Evolutionary conservation across 78 protist species (phyloP), one percentile per base, ranked within the genome.

Genomic region (Dictyostelium capitatum): DNA sequence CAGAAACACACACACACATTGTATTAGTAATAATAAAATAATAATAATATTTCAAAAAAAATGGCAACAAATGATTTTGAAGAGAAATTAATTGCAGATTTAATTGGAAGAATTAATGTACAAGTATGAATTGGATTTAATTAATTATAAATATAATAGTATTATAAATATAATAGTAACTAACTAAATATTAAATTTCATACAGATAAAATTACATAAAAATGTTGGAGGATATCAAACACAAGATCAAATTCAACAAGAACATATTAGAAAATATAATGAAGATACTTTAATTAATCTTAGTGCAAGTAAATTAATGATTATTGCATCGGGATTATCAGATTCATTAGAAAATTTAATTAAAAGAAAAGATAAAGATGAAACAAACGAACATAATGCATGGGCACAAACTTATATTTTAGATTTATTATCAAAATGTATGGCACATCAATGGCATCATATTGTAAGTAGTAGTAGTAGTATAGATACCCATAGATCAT

Each of bases 391-490:
- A 62, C 92, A 87, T 20, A 87, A 87, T 51, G 65, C 81, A 77
- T 87, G 92, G 92, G 92, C 95, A 25, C 85, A 80, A 81, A 20
- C 83, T 37, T 59, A 90, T 57, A 80, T 90, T 28, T 64, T 80
- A 30, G 75, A 81, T 28, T 32, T 90, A 69, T 73, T 90, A 37
- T 56, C 84, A 20, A 90, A 69, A 30, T 90, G 95, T 81, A 90
- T 90, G 95, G 80, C 87, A 15, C 67, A 90, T 80, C 90, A 80
- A 74, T 90, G 95, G 95, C 83, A 90, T 51, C 95, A 90, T 81
- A 90, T 90, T 74, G 89, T 81, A 81, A 51, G 90, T 90, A n/a
- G n/a, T n/a, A n/a, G n/a, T n/a, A n/a, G n/a, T n/a, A n/a, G n/a
- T n/a, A n/a, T n/a, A n/a, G n/a, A n/a, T n/a, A n/a, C n/a, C n/a